These are phyloP conservation scores for Pythium folliculosum DNA, from an alignment of 352 stramenopile genomes.

Conservation along the genomic window DNA sequence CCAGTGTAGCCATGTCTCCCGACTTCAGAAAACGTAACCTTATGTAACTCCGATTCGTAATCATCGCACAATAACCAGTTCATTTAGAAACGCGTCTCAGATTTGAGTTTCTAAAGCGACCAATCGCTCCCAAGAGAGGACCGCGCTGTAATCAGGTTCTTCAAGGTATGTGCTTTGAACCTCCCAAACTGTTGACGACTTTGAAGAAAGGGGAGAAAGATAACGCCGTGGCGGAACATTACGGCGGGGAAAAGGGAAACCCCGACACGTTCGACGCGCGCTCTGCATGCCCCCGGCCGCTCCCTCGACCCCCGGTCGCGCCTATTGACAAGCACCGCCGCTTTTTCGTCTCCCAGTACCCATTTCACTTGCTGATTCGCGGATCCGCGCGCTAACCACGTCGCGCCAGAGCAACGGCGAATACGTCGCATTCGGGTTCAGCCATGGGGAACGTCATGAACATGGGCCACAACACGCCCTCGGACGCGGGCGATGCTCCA, in stretches of 20 bases:
- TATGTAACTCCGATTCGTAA: slow-evolving; percentile 13
- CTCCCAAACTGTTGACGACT: slow-evolving; percentile 18
- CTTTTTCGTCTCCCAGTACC: not conserved
- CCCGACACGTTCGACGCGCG: not conserved
- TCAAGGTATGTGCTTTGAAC: slow-evolving; percentile 1
- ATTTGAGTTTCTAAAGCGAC: slow-evolving; percentile 6
- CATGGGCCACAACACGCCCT: slow-evolving; percentile 38
- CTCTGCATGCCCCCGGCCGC: slow-evolving; percentile 14
- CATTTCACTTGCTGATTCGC: not conserved
- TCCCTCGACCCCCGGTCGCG: not conserved
- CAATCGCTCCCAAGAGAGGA: not conserved
- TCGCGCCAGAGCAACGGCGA: not conserved
- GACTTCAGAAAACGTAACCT: slow-evolving; percentile 2
- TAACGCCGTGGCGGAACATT: slow-evolving; percentile 10
- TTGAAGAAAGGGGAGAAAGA: slow-evolving; percentile 30
- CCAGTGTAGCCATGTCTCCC: slow-evolving; percentile 13
- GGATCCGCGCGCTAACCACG: not conserved
- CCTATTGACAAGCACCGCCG: not conserved
- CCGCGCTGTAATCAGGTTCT: slow-evolving; percentile 12
- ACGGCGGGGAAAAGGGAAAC: slow-evolving; percentile 2
- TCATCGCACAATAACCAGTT: not conserved
- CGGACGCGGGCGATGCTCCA: slow-evolving; percentile 11
- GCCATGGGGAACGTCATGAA: slow-evolving; percentile 75
- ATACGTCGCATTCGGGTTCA: not conserved
- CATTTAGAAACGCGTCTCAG: slow-evolving; percentile 1